Evolutionary conservation across 768 basidiomycete species (phyloP).

Genomic region (Boletus rufocinnamomeus): DNA sequence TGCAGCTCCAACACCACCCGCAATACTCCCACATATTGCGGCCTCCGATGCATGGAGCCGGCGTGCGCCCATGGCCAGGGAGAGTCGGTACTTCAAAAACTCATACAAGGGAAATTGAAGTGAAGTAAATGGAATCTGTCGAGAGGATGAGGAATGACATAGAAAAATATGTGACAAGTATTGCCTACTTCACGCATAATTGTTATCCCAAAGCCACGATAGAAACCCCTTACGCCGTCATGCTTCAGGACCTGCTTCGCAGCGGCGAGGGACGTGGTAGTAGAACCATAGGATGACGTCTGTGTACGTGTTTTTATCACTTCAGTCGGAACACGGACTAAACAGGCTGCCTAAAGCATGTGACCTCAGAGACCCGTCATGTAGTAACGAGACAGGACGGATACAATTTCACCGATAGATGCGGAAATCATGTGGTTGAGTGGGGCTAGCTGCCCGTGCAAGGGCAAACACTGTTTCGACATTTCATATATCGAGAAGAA

Average conservation of each 20-base stretch:
- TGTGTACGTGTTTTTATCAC: constrained; percentile 94
- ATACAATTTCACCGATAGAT: constrained; percentile 59
- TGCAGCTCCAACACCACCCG: constrained; percentile 88
- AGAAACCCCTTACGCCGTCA: constrained; percentile 79
- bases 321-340: constrained; percentile 94
- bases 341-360: constrained; percentile 69
- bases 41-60: constrained; percentile 71
- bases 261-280: constrained; percentile 62
- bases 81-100: constrained; percentile 70
- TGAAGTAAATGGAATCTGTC: constrained; percentile 93
- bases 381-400: constrained; percentile 9
- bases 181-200: constrained; percentile 62
- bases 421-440: constrained; percentile 64
- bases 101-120: constrained; percentile 97
- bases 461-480: constrained; percentile 74
- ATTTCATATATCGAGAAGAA: constrained; percentile 96
- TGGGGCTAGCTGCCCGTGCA: constrained; percentile 61
- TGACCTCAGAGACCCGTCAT: constrained; percentile 13
- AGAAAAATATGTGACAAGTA: neutral
- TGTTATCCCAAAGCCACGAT: constrained; percentile 84
- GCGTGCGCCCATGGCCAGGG: constrained; percentile 53
- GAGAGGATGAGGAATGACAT: constrained; percentile 8
- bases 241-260: constrained; percentile 55
- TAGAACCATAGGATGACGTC: constrained; percentile 71
- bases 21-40: constrained; percentile 86